phyloP scores from a whole-genome alignment of 2,329 filamentous ascomycete genomes.

The Sclerotiophoma versabilis region DNA sequence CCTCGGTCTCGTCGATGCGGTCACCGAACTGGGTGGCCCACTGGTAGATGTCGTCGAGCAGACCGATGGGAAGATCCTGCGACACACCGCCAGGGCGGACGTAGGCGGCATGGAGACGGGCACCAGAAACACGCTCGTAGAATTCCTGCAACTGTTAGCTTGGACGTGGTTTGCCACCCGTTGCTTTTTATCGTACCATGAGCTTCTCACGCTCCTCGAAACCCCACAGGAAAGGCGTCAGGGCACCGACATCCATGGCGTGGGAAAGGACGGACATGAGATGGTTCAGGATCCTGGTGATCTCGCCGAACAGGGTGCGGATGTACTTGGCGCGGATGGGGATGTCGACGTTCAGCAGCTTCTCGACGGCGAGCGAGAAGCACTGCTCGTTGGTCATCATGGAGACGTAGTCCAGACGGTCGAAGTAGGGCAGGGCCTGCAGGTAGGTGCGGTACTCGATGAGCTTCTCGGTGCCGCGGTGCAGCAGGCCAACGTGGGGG shows the following conservation, averaged over 20 bases:
- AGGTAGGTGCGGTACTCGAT: slow-evolving; percentile 99
- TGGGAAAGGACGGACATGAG: slow-evolving; percentile 97
- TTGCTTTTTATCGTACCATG: slow-evolving; percentile 71
- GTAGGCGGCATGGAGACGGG: slow-evolving; percentile 95
- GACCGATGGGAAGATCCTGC: slow-evolving; percentile 90
- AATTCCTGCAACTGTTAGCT: slow-evolving; percentile 75
- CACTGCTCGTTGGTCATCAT: slow-evolving; percentile 99
- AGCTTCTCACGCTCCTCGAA: slow-evolving; percentile 99
- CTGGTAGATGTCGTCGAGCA: slow-evolving; percentile 98
- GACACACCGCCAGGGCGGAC: slow-evolving; percentile 95
- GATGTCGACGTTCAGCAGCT: slow-evolving; percentile 95
- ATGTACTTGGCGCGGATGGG: slow-evolving; percentile 97
- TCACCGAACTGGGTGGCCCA: slow-evolving; percentile 99
- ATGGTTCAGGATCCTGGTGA: slow-evolving; percentile 94
- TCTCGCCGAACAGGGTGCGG: slow-evolving; percentile 91
- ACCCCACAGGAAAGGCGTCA: slow-evolving; percentile 98
- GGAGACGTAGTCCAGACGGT: slow-evolving; percentile 97
- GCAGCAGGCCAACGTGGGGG: slow-evolving; percentile 94
- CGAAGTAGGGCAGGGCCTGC: slow-evolving; percentile 97
- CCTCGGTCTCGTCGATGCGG: slow-evolving; percentile 97
- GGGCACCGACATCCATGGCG: slow-evolving; percentile 97
- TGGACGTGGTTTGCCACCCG: background rate
- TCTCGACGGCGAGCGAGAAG: slow-evolving; percentile 94
- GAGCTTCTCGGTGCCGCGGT: slow-evolving; percentile 98
- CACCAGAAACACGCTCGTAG: slow-evolving; percentile 98